These are phyloP conservation scores for Rhynchospora pubera DNA, from an alignment of 176 grass and related monocot species.

Conservation along the genomic window DNA sequence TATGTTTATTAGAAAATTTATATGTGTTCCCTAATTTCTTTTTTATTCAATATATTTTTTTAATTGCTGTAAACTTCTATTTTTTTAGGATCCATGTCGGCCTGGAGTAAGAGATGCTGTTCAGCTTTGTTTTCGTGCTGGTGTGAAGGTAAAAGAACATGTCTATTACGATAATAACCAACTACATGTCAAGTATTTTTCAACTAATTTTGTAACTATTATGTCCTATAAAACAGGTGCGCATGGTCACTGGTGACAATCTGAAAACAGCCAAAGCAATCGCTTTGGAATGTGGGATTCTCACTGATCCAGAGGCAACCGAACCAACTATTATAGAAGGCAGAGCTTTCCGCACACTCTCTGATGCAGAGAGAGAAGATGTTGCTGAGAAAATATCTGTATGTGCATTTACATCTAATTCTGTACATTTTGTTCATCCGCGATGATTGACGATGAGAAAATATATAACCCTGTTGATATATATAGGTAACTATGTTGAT, in stretches of 20 bases:
- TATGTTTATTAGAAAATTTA: not conserved
- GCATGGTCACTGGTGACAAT: conserved; percentile 96
- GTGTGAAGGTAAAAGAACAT: conserved; percentile 61
- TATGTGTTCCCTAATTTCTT: not conserved
- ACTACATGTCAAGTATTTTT: not conserved
- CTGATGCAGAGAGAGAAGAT: conserved; percentile 58
- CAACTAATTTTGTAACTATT: not conserved
- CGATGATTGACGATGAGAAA: not conserved
- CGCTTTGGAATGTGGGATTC: conserved; percentile 91
- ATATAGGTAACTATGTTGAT: too few species aligned
- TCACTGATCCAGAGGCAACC: conserved; percentile 56
- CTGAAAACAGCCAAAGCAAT: conserved; percentile 92
- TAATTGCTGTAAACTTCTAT: conserved; percentile 13
- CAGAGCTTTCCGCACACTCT: conserved; percentile 42
- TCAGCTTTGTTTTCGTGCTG: conserved; percentile 49
- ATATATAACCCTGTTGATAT: too few species aligned
- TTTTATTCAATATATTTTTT: not conserved
- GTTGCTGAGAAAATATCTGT: conserved; percentile 73
- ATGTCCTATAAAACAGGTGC: conserved; percentile 39
- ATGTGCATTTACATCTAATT: conserved; percentile 34
- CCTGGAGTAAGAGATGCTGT: conserved; percentile 75
- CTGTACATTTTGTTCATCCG: not conserved
- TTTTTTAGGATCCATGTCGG: conserved; percentile 86
- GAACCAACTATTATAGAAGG: conserved; percentile 76
- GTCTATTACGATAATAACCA: not conserved